A percentile compares a stretch with the other conserved stretches of the same genome.
Conservation (phyloP, 805 yeast species). For the Kodamaea restingae region DNA sequence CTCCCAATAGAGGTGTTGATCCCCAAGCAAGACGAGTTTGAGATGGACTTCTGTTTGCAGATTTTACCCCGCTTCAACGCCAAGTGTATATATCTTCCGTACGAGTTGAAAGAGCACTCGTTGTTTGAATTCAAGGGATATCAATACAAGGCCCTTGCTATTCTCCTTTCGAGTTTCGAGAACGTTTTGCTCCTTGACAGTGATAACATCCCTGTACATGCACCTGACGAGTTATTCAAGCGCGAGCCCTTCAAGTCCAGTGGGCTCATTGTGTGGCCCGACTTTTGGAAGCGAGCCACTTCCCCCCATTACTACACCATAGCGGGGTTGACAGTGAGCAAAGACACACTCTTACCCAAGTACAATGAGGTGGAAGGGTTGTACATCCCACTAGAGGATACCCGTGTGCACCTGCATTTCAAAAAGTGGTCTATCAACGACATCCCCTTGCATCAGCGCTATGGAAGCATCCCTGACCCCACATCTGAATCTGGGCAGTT, state of each 20-base stretch:
- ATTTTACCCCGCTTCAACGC: slow-evolving; percentile 38
- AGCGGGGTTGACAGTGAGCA: slow-evolving; percentile 46
- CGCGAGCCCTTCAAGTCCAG: slow-evolving; percentile 49
- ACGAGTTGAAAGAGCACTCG: slow-evolving; percentile 21
- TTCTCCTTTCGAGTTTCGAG: slow-evolving; percentile 51
- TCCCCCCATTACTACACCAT: slow-evolving; percentile 69
- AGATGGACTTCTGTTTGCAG: slow-evolving; percentile 50
- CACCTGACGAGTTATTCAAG: slow-evolving; percentile 58
- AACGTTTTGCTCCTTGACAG: slow-evolving; percentile 70
- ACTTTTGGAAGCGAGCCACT: slow-evolving; percentile 82
- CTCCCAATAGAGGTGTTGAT: slow-evolving; percentile 81
- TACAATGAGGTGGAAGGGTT: slow-evolving; percentile 30
- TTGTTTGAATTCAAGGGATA: slow-evolving; percentile 40
- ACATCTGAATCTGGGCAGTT: slow-evolving; percentile 39
- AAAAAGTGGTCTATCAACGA: slow-evolving; percentile 9
- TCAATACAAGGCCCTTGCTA: slow-evolving; percentile 41
- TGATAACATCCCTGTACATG: slow-evolving; percentile 66
- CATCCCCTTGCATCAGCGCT: slow-evolving; percentile 28
- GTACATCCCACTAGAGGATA: slow-evolving; percentile 12
- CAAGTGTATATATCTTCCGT: slow-evolving; percentile 35
- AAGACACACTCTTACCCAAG: slow-evolving; percentile 25
- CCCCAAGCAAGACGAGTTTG: slow-evolving; percentile 67
- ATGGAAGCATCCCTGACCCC: slow-evolving; percentile 28
- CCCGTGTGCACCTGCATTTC: background rate
- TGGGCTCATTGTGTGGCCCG: slow-evolving; percentile 77